Evolutionary conservation across 305 asterid genomes (phyloP).

Genomic region (Andrographis paniculata): DNA sequence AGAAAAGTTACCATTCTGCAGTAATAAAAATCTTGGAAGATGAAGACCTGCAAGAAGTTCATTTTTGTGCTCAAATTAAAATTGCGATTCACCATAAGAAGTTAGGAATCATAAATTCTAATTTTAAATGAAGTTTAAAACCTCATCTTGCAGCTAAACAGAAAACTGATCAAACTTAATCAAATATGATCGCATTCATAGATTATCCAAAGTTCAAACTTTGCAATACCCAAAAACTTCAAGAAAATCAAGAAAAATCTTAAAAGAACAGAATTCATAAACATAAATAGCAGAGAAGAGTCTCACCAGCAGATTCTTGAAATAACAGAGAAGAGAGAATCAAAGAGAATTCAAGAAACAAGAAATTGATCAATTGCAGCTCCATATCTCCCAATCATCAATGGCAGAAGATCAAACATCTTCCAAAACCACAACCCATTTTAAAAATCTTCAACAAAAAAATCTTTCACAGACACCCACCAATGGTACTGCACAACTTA

Average conservation of each 20-base stretch:
- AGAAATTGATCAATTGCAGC: neutral
- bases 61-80: too few species aligned
- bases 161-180: too few species aligned
- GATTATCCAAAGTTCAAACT: too few species aligned
- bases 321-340: neutral
- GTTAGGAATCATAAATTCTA: too few species aligned
- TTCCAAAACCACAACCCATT: constrained; percentile 1
- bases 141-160: too few species aligned
- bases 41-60: constrained; percentile 42
- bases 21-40: constrained; percentile 24
- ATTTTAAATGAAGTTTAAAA: neutral
- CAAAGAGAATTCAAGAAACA: neutral
- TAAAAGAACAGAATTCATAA: too few species aligned
- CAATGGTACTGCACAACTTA: neutral
- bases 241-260: too few species aligned
- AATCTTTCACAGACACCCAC: neutral
- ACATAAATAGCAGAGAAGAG: too few species aligned
- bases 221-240: too few species aligned
- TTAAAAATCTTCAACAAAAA: neutral
- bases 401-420: neutral
- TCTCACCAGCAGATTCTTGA: too few species aligned
- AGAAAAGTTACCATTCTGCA: constrained; percentile 27
- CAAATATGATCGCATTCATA: too few species aligned
- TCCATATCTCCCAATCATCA: neutral
- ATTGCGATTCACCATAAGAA: too few species aligned